phyloP scores from a whole-genome alignment of 2,329 filamentous ascomycete genomes.

The Fusarium longipes region DNA sequence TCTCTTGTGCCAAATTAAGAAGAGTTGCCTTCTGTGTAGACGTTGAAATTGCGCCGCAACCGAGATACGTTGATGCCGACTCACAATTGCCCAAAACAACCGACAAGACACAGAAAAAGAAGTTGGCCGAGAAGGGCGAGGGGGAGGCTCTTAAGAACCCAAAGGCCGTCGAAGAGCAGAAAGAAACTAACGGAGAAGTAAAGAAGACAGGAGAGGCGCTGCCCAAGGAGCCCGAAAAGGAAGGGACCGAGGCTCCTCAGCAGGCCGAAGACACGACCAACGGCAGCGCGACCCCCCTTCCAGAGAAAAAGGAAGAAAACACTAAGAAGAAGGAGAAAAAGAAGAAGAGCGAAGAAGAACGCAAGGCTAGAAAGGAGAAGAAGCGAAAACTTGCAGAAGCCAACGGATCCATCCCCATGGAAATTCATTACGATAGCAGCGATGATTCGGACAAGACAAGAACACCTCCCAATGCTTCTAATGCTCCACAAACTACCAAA shows the following conservation, averaged over 20 bases:
- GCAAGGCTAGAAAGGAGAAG: slow-evolving; percentile 91
- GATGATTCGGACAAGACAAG: slow-evolving; percentile 60
- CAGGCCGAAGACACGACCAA: slow-evolving; percentile 43
- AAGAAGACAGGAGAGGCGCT: slow-evolving; percentile 57
- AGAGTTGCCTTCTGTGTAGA: slow-evolving; percentile 96
- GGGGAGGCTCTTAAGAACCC: slow-evolving; percentile 78
- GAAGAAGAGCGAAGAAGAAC: slow-evolving; percentile 91
- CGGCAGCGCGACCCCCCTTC: slow-evolving; percentile 34
- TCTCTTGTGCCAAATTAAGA: slow-evolving; percentile 83
- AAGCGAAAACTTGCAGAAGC: slow-evolving; percentile 86
- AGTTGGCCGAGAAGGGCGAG: slow-evolving; percentile 75
- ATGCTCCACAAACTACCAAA: slow-evolving; percentile 39
- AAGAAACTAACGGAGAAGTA: slow-evolving; percentile 53
- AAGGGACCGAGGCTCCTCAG: slow-evolving; percentile 45
- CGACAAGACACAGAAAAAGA: slow-evolving; percentile 68
- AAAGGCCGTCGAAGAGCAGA: slow-evolving; percentile 64
- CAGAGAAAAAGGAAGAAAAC: slow-evolving; percentile 55
- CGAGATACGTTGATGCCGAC: slow-evolving; percentile 76
- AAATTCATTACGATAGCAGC: slow-evolving; percentile 78
- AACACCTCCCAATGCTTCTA: slow-evolving; percentile 25
- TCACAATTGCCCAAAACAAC: slow-evolving; percentile 54
- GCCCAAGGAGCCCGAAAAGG: slow-evolving; percentile 56
- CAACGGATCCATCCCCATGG: slow-evolving; percentile 87
- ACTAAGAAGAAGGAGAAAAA: slow-evolving; percentile 93
- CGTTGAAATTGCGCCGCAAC: slow-evolving; percentile 92